These are phyloP conservation scores for Globisporangium paroecandrum DNA, from an alignment of 352 stramenopile genomes.

Conservation along the genomic window DNA sequence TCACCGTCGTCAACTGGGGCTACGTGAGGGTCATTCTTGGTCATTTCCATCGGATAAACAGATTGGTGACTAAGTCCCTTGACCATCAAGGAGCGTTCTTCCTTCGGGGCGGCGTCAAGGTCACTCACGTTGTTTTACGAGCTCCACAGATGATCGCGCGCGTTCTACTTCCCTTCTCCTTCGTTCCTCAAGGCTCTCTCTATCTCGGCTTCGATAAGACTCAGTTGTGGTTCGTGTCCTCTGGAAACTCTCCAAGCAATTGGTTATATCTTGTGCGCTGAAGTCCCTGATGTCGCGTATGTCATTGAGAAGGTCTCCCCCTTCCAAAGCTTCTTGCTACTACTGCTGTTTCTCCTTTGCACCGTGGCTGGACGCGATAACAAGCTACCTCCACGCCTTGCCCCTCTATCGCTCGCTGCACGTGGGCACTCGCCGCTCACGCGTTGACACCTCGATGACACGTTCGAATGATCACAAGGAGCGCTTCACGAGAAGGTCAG, in stretches of 20 bases:
- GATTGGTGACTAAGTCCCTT: constrained; percentile 61
- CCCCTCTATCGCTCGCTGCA: not conserved
- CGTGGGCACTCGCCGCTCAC: not conserved
- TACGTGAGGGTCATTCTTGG: constrained; percentile 18
- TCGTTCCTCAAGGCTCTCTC: not conserved
- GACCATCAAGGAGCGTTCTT: constrained; percentile 31
- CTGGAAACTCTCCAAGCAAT: not conserved
- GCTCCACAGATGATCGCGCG: not conserved
- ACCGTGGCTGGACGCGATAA: not conserved
- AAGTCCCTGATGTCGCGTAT: constrained; percentile 7
- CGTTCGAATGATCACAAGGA: not conserved
- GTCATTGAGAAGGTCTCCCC: constrained; percentile 10
- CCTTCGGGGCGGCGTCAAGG: not conserved
- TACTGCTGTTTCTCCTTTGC: not conserved
- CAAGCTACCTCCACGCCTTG: not conserved
- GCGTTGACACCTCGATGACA: not conserved
- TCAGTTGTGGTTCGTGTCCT: not conserved
- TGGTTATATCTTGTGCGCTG: not conserved
- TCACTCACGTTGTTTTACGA: not conserved
- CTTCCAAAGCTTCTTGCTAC: not conserved
- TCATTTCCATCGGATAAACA: constrained; percentile 59
- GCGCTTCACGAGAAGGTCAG: not conserved
- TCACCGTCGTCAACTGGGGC: constrained; percentile 18
- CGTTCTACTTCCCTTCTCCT: not conserved
- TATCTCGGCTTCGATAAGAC: not conserved